These are phyloP conservation scores for Tylopilus rubrobrunneus DNA, from an alignment of 768 basidiomycete species.

Conservation along the genomic window DNA sequence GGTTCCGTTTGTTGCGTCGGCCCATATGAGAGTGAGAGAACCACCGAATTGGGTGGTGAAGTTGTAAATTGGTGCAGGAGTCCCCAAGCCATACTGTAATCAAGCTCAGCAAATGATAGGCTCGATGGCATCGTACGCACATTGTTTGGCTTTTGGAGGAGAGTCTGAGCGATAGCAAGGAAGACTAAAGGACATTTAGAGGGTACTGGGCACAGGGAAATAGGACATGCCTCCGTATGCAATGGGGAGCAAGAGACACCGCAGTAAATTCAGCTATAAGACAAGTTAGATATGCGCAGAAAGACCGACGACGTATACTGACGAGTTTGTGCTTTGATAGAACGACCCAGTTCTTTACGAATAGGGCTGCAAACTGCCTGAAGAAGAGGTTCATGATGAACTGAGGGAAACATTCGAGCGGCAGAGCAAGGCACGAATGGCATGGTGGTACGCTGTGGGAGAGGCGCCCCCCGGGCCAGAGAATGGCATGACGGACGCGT, in stretches of 20 bases:
- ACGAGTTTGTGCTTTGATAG: constrained; percentile 64
- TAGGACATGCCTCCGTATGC: constrained; percentile 44
- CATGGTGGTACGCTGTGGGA: background rate
- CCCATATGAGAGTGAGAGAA: no score
- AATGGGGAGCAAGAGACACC: constrained; percentile 62
- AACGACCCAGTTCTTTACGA: constrained; percentile 75
- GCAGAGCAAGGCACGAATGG: background rate
- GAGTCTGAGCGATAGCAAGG: constrained; percentile 58
- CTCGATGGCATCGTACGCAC: constrained; percentile 34
- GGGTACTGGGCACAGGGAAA: background rate
- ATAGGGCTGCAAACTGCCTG: constrained; percentile 56
- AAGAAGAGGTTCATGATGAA: constrained; percentile 44
- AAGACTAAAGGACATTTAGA: constrained; percentile 37
- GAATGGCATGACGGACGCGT: no score
- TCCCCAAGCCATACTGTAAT: constrained; percentile 59
- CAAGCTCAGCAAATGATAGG: background rate
- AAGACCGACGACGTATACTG: constrained; percentile 24
- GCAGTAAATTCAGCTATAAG: constrained; percentile 50
- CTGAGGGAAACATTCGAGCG: background rate
- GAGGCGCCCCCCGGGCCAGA: no score
- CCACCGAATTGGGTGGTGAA: no score
- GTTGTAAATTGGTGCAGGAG: no score
- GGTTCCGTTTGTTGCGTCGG: no score
- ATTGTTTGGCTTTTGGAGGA: constrained; percentile 55
- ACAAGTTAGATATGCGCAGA: background rate